phyloP scores from a whole-genome alignment of 2,329 filamentous ascomycete genomes.

The Magnaporthales sp. region DNA sequence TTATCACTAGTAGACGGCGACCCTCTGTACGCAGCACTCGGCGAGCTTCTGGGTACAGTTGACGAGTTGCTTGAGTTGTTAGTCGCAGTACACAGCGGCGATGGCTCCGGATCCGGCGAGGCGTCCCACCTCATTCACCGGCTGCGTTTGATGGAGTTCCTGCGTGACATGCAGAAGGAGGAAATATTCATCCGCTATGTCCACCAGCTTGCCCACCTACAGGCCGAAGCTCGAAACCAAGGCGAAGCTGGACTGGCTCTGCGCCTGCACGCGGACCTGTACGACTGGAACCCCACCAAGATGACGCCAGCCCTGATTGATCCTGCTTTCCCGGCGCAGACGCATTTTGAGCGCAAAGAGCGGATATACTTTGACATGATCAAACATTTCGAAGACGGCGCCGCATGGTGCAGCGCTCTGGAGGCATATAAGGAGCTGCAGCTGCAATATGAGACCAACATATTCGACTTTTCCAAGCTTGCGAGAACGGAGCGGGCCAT shows the following conservation, averaged over 20 bases:
- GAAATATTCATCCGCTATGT: conserved; percentile 96
- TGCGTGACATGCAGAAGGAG: conserved; percentile 93
- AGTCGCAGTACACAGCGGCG: conserved; percentile 77
- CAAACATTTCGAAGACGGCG: conserved; percentile 87
- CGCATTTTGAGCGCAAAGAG: conserved; percentile 88
- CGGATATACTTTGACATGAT: conserved; percentile 91
- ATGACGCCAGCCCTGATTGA: conserved; percentile 59
- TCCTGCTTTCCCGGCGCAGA: conserved; percentile 73
- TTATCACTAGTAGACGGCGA: conserved; percentile 52
- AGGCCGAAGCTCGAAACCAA: conserved; percentile 66
- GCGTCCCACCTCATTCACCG: conserved; percentile 81
- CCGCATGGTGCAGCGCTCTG: conserved; percentile 84
- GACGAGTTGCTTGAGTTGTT: conserved; percentile 88
- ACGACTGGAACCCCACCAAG: conserved; percentile 75
- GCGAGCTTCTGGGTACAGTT: conserved; percentile 72
- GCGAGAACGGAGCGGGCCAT: conserved; percentile 84
- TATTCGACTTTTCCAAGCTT: conserved; percentile 87
- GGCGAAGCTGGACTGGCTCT: conserved; percentile 85
- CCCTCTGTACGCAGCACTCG: conserved; percentile 65
- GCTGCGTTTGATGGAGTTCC: conserved; percentile 86
- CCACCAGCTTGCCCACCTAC: conserved; percentile 76
- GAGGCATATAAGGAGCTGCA: conserved; percentile 86
- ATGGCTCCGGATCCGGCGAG: conserved; percentile 53
- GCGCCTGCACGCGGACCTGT: conserved; percentile 83
- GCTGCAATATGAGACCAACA: conserved; percentile 79